Evolutionary conservation across 2,329 filamentous ascomycete genomes (phyloP).

Genomic region (Dothidotthia symphoricarpi): DNA sequence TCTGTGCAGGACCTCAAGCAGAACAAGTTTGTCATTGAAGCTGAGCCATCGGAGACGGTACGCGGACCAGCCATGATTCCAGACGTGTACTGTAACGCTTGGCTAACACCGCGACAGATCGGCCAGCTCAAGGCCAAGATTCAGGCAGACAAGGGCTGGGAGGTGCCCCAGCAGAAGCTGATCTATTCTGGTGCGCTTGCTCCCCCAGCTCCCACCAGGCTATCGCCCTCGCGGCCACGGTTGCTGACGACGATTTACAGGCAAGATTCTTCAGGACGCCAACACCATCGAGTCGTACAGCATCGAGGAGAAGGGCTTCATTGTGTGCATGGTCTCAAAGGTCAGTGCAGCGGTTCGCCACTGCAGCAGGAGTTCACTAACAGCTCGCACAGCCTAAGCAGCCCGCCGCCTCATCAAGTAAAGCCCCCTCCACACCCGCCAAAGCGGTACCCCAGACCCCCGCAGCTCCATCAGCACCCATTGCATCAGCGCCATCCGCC

Average conservation of each 20-base stretch:
- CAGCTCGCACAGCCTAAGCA: slow-evolving; percentile 65
- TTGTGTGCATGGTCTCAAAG: slow-evolving; percentile 98
- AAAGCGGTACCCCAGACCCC: slow-evolving; percentile 49
- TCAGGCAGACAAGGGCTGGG: slow-evolving; percentile 88
- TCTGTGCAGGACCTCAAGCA: slow-evolving; percentile 84
- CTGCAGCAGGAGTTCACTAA: slow-evolving; percentile 17
- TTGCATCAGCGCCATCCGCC: slow-evolving; percentile 43
- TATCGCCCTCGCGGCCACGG: slow-evolving; percentile 16
- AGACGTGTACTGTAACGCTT: slow-evolving; percentile 12
- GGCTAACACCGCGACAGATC: slow-evolving; percentile 58
- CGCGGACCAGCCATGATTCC: slow-evolving; percentile 23
- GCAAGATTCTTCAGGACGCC: slow-evolving; percentile 97
- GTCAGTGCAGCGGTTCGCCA: slow-evolving; percentile 50
- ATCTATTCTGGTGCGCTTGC: slow-evolving; percentile 84
- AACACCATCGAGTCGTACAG: slow-evolving; percentile 96
- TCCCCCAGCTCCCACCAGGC: slow-evolving; percentile 3
- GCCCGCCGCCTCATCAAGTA: slow-evolving; percentile 49
- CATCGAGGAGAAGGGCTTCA: slow-evolving; percentile 99
- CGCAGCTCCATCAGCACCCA: slow-evolving; percentile 57
- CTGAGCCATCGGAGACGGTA: slow-evolving; percentile 90
- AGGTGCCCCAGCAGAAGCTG: slow-evolving; percentile 84
- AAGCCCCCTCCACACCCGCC: slow-evolving; percentile 59
- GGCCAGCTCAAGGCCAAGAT: slow-evolving; percentile 92
- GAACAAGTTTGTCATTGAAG: slow-evolving; percentile 95
- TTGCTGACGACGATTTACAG: slow-evolving; percentile 50